A percentile compares a stretch with the other conserved stretches of the same genome.
phyloP scores from a whole-genome alignment of 2,329 filamentous ascomycete genomes.

The Aspergillus neotritici region DNA sequence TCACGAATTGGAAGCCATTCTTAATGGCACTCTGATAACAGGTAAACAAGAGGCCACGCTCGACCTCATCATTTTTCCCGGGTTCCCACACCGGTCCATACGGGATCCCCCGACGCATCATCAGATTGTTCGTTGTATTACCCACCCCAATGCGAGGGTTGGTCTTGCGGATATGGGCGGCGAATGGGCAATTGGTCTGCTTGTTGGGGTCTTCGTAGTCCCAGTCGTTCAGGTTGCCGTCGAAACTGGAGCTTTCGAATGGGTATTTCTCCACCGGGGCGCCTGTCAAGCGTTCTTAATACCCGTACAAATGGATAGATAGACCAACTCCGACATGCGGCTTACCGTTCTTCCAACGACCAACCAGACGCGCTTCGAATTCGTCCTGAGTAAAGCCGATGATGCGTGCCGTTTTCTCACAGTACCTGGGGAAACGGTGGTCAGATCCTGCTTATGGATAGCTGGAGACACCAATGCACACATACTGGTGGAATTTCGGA shows the following conservation, averaged over 20 bases:
- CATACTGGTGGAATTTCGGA: conserved; percentile 38
- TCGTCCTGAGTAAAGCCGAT: not conserved
- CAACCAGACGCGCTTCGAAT: conserved; percentile 4
- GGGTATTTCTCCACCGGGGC: conserved; percentile 1
- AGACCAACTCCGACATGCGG: too few species aligned
- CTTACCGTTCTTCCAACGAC: conserved; percentile 8
- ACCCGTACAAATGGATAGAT: too few species aligned
- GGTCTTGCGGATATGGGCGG: conserved; percentile 5
- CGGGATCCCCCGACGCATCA: conserved; percentile 6
- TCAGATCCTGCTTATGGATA: not conserved
- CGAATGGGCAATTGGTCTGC: conserved; percentile 5
- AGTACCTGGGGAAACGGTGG: not conserved
- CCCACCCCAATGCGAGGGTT: conserved; percentile 1
- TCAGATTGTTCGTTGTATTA: not conserved
- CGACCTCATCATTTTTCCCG: too few species aligned
- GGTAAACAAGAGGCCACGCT: too few species aligned
- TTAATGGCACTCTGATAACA: too few species aligned
- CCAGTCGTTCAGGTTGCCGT: conserved; percentile 1
- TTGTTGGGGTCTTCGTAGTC: not conserved
- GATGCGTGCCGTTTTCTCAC: not conserved
- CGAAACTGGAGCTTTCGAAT: not conserved
- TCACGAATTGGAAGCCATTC: too few species aligned
- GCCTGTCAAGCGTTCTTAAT: not conserved
- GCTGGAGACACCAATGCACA: not conserved
- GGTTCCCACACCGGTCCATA: not conserved